Percentiles rank a stretch among this genome's conserved stretches.
These are phyloP conservation scores for Royoungia palumana DNA, from an alignment of 768 basidiomycete genomes.

Conservation along the genomic window DNA sequence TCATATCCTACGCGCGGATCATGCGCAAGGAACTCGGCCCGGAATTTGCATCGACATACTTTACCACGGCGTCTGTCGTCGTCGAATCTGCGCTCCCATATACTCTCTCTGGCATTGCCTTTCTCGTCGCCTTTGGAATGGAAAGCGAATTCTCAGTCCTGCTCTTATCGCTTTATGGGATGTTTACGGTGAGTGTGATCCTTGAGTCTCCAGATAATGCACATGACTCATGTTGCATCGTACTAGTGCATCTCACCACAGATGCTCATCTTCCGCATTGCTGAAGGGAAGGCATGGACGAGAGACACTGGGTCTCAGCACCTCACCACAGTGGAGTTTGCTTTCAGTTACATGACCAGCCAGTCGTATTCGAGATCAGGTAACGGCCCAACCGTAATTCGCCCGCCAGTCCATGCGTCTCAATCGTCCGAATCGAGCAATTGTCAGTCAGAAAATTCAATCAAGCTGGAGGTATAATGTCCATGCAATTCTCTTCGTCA, in stretches of 20 bases:
- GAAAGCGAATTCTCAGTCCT: conserved; percentile 7
- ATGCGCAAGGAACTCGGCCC: conserved; percentile 1
- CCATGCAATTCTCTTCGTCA: too few relatives aligned
- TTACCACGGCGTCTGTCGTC: conserved; percentile 4
- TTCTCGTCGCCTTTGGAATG: conserved; percentile 9
- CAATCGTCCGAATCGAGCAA: too few relatives aligned
- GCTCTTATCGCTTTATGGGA: conserved; percentile 12
- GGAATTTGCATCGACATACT: conserved; percentile 1
- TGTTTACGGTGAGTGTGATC: conserved; percentile 9
- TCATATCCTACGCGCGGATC: conserved; percentile 6
- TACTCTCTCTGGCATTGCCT: conserved; percentile 10
- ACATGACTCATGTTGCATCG: too few relatives aligned
- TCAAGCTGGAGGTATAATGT: too few relatives aligned
- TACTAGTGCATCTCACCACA: conserved; percentile 12
- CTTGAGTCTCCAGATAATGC: too few relatives aligned
- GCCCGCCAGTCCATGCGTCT: too few relatives aligned
- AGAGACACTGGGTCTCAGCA: not conserved
- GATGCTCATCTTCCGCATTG: conserved; percentile 16
- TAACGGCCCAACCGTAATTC: too few relatives aligned
- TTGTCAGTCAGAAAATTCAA: too few relatives aligned
- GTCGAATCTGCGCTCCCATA: conserved; percentile 18
- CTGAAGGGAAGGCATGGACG: conserved; percentile 8
- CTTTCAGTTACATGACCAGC: too few relatives aligned
- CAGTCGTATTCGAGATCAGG: too few relatives aligned
- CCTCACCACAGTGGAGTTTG: not conserved